phyloP scores from a whole-genome alignment of 768 basidiomycete species.

The Russula sp. region DNA sequence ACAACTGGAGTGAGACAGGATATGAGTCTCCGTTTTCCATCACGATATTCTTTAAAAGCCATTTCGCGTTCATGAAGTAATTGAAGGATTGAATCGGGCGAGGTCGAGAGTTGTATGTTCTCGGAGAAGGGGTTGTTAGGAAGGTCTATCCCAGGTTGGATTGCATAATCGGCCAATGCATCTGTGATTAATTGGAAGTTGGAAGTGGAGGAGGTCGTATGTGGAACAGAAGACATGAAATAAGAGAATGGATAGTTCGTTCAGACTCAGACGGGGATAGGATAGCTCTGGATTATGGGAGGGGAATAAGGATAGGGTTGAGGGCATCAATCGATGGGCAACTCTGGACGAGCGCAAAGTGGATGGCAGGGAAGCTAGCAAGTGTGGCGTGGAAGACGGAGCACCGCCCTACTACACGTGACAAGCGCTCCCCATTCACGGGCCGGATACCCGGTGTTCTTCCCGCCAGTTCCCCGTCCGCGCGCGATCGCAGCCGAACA shows the following conservation, averaged over 20 bases:
- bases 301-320: no score
- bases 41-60: neutral
- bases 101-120: neutral
- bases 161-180: neutral
- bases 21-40: neutral
- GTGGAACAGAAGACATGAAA: neutral
- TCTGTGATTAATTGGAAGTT: neutral
- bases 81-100: neutral
- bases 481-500: no score
- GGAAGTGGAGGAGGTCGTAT: neutral
- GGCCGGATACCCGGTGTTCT: no score
- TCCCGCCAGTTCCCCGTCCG: no score
- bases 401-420: no score
- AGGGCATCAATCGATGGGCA: no score
- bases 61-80: neutral
- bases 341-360: no score
- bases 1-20: neutral
- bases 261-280: no score
- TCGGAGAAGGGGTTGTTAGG: neutral
- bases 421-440: no score
- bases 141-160: neutral
- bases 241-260: neutral
- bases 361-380: no score
- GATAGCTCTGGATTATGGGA: no score
- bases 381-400: no score